Percentiles rank a stretch among this genome's conserved stretches.
phyloP scores from a whole-genome alignment of 176 grass and related monocot species.

The Areca catechu region DNA sequence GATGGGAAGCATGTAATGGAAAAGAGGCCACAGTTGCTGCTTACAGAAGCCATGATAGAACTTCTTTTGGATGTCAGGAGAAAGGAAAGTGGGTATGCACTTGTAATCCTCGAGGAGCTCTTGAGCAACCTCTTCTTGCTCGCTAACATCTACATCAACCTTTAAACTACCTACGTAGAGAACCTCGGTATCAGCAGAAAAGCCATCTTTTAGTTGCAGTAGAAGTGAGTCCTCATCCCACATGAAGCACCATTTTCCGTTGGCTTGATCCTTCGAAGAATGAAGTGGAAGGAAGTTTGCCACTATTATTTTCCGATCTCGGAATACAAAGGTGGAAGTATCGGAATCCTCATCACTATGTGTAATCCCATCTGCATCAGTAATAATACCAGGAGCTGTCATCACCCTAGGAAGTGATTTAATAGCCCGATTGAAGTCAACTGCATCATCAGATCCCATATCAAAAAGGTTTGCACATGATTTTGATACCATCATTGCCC shows the following conservation, averaged over 20 bases:
- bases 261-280: constrained; percentile 4
- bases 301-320: constrained; percentile 18
- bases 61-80: background rate
- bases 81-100: constrained; percentile 1
- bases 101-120: constrained; percentile 1
- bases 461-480: constrained; percentile 19
- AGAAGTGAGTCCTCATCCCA: constrained; percentile 15
- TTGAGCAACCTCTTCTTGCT: constrained; percentile 6
- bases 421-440: constrained; percentile 7
- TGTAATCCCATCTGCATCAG: constrained; percentile 2
- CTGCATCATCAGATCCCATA: constrained; percentile 9
- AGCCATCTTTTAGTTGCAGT: too few relatives aligned
- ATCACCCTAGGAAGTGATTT: constrained; percentile 17
- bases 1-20: constrained; percentile 12
- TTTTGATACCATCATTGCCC: constrained; percentile 6
- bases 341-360: constrained; percentile 15
- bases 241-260: constrained; percentile 14
- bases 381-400: constrained; percentile 13
- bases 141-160: background rate
- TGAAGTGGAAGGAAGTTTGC: constrained; percentile 25
- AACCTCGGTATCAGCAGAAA: too few relatives aligned
- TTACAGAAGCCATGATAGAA: constrained; percentile 15
- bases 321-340: background rate
- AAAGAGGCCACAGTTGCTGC: constrained; percentile 8
- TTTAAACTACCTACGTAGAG: too few relatives aligned